Evolutionary conservation across 2,329 filamentous ascomycete genomes (phyloP).

Genomic region (Juglanconis oblonga): DNA sequence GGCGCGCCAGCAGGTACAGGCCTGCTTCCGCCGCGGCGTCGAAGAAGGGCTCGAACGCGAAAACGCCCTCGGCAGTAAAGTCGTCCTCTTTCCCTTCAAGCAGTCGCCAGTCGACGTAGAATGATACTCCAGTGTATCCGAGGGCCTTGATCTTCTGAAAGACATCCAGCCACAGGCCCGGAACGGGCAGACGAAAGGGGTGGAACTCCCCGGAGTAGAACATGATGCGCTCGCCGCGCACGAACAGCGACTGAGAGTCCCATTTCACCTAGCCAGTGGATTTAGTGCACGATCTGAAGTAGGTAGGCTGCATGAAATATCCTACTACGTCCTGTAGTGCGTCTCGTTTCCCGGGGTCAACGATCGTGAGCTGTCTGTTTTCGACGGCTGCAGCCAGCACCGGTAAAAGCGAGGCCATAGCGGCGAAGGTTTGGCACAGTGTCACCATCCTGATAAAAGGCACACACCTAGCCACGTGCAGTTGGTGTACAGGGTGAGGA

Average conservation of each 20-base stretch:
- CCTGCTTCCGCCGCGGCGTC: slow-evolving; percentile 70
- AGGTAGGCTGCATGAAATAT: not conserved
- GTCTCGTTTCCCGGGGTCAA: slow-evolving; percentile 4
- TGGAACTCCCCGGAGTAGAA: slow-evolving; percentile 75
- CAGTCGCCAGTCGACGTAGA: slow-evolving; percentile 77
- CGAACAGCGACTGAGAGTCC: slow-evolving; percentile 69
- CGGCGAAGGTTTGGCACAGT: not conserved
- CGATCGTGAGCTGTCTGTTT: not conserved
- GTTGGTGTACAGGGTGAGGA: not conserved
- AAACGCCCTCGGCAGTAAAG: slow-evolving; percentile 69
- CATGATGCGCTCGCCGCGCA: slow-evolving; percentile 67
- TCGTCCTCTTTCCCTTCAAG: slow-evolving; percentile 70
- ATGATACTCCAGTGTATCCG: slow-evolving; percentile 76
- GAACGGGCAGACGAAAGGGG: slow-evolving; percentile 54
- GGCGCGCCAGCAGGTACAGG: slow-evolving; percentile 71
- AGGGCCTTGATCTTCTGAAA: slow-evolving; percentile 81
- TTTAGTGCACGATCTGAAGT: not conserved
- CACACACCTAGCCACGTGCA: not conserved
- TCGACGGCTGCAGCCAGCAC: not conserved
- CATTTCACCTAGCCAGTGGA: slow-evolving; percentile 51
- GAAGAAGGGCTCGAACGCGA: slow-evolving; percentile 72
- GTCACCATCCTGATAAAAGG: slow-evolving; percentile 3
- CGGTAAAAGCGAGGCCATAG: slow-evolving; percentile 2
- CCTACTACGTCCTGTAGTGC: slow-evolving; percentile 13
- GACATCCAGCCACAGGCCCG: slow-evolving; percentile 55